phyloP scores from a whole-genome alignment of 1,284 basidiomycete species.

The Rhodotorula sp. region DNA sequence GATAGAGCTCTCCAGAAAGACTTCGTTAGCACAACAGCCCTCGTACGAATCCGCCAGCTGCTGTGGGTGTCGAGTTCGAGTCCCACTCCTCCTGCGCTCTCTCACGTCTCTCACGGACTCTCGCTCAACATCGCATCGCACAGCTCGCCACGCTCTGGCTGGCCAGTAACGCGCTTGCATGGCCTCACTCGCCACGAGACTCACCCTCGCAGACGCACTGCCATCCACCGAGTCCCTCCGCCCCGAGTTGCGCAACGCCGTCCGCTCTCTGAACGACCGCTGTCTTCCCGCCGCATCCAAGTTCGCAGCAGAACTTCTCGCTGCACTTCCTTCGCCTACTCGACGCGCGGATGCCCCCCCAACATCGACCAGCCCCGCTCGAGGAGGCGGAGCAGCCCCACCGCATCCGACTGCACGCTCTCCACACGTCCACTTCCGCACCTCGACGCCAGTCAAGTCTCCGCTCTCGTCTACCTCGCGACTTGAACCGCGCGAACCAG shows the following conservation, averaged over 20 bases:
- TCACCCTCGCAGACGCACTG: neutral
- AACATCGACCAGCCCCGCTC: neutral
- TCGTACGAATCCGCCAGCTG: too few relatives aligned
- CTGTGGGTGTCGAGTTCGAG: too few relatives aligned
- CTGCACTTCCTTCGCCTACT: slow-evolving; percentile 15
- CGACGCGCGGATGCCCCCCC: neutral
- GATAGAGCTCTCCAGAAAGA: too few relatives aligned
- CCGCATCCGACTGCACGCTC: neutral
- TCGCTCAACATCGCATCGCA: too few relatives aligned
- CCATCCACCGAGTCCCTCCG: slow-evolving; percentile 4
- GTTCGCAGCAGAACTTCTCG: slow-evolving; percentile 37
- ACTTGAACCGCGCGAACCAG: neutral
- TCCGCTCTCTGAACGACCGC: slow-evolving; percentile 8
- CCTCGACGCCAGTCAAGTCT: slow-evolving; percentile 25
- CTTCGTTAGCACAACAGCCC: too few relatives aligned
- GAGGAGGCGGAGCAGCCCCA: neutral
- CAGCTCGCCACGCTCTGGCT: too few relatives aligned
- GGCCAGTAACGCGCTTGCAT: neutral
- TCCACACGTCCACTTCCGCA: slow-evolving; percentile 25
- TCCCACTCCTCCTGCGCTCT: too few relatives aligned
- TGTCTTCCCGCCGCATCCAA: slow-evolving; percentile 29
- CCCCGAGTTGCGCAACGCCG: slow-evolving; percentile 6
- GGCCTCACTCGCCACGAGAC: neutral
- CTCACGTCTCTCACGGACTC: too few relatives aligned
- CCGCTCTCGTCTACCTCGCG: neutral